phyloP scores from a whole-genome alignment of 768 basidiomycete genomes.

The Paxillus ammoniavirescens region DNA sequence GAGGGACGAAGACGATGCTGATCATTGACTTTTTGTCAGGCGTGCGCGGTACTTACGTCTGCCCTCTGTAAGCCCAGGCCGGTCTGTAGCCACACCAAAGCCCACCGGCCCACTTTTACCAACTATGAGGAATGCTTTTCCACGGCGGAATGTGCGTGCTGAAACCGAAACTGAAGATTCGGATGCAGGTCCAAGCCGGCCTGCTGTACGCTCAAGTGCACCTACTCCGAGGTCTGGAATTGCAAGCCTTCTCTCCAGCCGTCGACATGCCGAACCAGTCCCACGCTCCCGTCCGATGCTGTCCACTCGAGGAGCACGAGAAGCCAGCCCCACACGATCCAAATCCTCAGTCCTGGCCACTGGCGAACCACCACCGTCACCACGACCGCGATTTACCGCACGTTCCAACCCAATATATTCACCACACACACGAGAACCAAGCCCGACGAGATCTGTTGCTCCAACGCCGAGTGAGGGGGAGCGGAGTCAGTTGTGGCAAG shows the following conservation, averaged over 20 bases:
- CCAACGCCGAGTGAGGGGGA: slow-evolving; percentile 36
- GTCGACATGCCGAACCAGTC: slow-evolving; percentile 25
- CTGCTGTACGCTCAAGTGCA: slow-evolving; percentile 25
- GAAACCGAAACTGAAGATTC: slow-evolving; percentile 34
- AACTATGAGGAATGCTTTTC: slow-evolving; percentile 30
- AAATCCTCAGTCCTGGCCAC: slow-evolving; percentile 19
- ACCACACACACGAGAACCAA: slow-evolving; percentile 26
- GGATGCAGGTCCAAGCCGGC: slow-evolving; percentile 25
- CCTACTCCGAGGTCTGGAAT: slow-evolving; percentile 32
- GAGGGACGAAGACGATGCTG: slow-evolving; percentile 23
- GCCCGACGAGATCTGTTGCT: slow-evolving; percentile 25
- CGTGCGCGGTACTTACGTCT: slow-evolving; percentile 81
- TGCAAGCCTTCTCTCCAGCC: slow-evolving; percentile 38
- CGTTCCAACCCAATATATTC: slow-evolving; percentile 39
- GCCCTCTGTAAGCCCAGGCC: slow-evolving; percentile 52
- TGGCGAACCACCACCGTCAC: slow-evolving; percentile 24
- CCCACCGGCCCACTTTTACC: slow-evolving; percentile 25
- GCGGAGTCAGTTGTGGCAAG: slow-evolving; percentile 53
- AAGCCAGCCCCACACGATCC: slow-evolving; percentile 33
- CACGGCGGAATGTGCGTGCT: slow-evolving; percentile 24
- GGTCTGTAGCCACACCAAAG: slow-evolving; percentile 25
- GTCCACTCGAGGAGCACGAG: slow-evolving; percentile 24
- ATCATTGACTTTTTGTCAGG: slow-evolving; percentile 40
- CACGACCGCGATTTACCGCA: slow-evolving; percentile 35
- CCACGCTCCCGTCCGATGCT: slow-evolving; percentile 26